phyloP scores from a whole-genome alignment of 495 filamentous ascomycete genomes.

The Xeromyces bisporus region DNA sequence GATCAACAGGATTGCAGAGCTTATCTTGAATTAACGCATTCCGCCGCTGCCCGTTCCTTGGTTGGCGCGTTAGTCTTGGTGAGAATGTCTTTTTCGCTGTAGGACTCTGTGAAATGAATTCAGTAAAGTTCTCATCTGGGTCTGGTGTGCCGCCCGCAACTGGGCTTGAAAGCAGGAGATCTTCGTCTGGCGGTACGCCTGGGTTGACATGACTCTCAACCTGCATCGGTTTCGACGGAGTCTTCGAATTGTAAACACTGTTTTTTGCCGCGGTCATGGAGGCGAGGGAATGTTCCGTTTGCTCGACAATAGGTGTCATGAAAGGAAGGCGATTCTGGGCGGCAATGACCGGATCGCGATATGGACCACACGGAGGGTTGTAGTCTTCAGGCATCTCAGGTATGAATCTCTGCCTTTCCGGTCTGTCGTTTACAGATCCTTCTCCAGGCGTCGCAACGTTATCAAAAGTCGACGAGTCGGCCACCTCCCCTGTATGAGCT shows the following conservation, averaged over 20 bases:
- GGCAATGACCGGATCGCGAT: constrained; percentile 54
- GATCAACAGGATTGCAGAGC: constrained; percentile 79
- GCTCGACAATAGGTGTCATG: constrained; percentile 96
- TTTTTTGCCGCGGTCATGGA: constrained; percentile 38
- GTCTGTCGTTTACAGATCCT: constrained; percentile 9
- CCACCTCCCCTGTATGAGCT: constrained; percentile 4
- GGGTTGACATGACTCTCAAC: constrained; percentile 10
- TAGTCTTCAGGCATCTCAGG: constrained; percentile 75
- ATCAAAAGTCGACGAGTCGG: constrained; percentile 22
- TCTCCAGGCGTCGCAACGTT: constrained; percentile 11
- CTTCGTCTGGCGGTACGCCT: constrained; percentile 16
- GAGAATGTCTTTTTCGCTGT: constrained; percentile 30
- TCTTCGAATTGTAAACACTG: constrained; percentile 49
- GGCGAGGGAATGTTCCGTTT: constrained; percentile 71
- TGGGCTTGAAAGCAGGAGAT: constrained; percentile 20
- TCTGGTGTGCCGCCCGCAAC: constrained; percentile 13
- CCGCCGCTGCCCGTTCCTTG: constrained; percentile 9
- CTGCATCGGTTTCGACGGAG: constrained; percentile 43
- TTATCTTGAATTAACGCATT: constrained; percentile 61
- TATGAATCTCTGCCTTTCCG: constrained; percentile 33
- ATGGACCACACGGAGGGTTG: constrained; percentile 53
- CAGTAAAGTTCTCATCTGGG: constrained; percentile 13
- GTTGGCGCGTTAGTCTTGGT: constrained; percentile 5
- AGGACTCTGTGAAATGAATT: constrained; percentile 25
- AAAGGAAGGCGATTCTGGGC: constrained; percentile 84